A percentile compares a stretch with the other conserved stretches of the same genome.
Conservation (phyloP, 2,329 filamentous ascomycete genomes). For the Neonectria ditissima region DNA sequence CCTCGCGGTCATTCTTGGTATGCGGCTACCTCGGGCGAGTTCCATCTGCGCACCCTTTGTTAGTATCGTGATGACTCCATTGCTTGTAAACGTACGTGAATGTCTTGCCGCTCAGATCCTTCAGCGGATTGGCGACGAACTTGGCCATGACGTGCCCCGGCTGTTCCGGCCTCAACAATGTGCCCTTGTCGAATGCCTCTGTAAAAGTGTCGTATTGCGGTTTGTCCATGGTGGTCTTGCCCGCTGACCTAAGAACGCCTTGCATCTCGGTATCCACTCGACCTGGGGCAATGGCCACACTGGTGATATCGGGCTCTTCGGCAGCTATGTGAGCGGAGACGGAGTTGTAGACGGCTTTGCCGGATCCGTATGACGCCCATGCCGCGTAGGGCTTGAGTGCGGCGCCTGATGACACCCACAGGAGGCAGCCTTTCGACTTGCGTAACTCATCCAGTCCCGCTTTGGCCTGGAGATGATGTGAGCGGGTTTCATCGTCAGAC, state of each 20-base stretch:
- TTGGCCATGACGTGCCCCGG: conserved; percentile 88
- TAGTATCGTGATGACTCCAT: conserved; percentile 25
- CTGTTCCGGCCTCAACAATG: conserved; percentile 82
- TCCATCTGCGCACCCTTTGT: conserved; percentile 48
- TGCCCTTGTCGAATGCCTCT: conserved; percentile 75
- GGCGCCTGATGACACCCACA: conserved; percentile 86
- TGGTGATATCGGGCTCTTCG: conserved; percentile 82
- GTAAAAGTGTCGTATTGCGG: conserved; percentile 76
- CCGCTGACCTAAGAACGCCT: conserved; percentile 76
- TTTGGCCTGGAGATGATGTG: conserved; percentile 67
- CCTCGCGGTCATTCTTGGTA: conserved; percentile 59
- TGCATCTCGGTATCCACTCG: conserved; percentile 94
- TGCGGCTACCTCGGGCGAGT: conserved; percentile 59
- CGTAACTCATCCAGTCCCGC: conserved; percentile 77
- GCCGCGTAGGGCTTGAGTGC: conserved; percentile 72
- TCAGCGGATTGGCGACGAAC: conserved; percentile 74
- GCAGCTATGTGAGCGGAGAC: conserved; percentile 76
- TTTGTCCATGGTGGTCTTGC: conserved; percentile 61
- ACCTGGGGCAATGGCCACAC: conserved; percentile 80
- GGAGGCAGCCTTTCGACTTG: conserved; percentile 74
- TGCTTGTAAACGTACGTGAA: conserved; percentile 66
- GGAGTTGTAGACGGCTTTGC: conserved; percentile 87
- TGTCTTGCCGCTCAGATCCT: conserved; percentile 80
- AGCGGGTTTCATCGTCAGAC: neutral
- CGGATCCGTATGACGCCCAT: conserved; percentile 86